Conservation (phyloP, 176 grass and related monocot genomes). For the Guadua angustifolia region DNA sequence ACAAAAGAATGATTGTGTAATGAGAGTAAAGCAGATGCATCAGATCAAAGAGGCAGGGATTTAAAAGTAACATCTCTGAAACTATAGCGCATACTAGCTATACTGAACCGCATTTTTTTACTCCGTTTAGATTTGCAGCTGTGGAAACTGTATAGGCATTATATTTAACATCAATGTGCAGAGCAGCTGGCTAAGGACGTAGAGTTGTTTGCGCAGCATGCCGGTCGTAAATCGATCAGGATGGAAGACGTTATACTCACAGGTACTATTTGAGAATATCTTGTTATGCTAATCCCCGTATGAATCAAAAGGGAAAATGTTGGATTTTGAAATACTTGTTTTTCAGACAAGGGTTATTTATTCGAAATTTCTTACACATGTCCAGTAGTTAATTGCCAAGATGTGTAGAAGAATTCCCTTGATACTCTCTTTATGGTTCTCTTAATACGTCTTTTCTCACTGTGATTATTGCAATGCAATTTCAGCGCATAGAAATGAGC, state of each 20-base stretch:
- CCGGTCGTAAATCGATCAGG: conserved; percentile 81
- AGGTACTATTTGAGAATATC: conserved; percentile 58
- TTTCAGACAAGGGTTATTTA: not conserved
- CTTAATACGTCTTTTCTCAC: not conserved
- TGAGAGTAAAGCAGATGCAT: conserved; percentile 3
- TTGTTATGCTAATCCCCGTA: not conserved
- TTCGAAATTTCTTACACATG: not conserved
- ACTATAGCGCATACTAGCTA: not conserved
- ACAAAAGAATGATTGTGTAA: not conserved
- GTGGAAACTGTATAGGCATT: not conserved
- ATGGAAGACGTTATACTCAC: conserved; percentile 85
- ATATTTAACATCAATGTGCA: conserved; percentile 45
- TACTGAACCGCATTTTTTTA: not conserved
- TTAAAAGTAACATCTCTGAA: conserved; percentile 20
- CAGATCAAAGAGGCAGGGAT: conserved; percentile 14
- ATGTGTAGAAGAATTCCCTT: not conserved
- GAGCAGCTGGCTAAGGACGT: conserved; percentile 90
- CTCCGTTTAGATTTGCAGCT: not conserved
- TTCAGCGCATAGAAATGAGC: conserved; percentile 85
- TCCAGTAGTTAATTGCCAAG: not conserved
- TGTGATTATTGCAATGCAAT: conserved; percentile 17
- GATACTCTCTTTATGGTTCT: not conserved
- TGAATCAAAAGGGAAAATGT: conserved; percentile 7
- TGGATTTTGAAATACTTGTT: not conserved
- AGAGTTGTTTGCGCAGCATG: conserved; percentile 86